phyloP scores from a whole-genome alignment of 192 early-diverging fungal genomes.

The Thamnidium elegans region DNA sequence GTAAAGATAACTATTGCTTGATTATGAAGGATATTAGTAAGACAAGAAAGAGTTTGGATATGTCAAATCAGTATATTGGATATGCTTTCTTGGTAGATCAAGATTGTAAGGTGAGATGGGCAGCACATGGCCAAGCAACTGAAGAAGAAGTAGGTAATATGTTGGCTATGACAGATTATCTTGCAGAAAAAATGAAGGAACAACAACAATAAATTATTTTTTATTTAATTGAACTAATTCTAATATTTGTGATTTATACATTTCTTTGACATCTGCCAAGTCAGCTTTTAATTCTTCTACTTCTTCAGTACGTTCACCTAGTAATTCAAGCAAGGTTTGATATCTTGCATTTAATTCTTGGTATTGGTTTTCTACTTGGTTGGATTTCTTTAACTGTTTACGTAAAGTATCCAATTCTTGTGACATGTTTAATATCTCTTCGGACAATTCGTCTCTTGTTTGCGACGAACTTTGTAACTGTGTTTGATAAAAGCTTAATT shows the following conservation, averaged over 20 bases:
- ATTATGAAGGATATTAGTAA: conserved; percentile 49
- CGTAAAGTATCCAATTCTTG: conserved; percentile 58
- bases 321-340: conserved; percentile 73
- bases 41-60: conserved; percentile 42
- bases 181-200: conserved; percentile 20
- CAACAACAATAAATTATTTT: conserved; percentile 17
- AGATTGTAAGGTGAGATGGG: conserved; percentile 58
- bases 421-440: conserved; percentile 69
- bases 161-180: conserved; percentile 36
- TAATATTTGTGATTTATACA: conserved; percentile 63
- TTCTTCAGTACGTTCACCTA: conserved; percentile 88
- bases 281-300: conserved; percentile 78
- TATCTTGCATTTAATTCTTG: conserved; percentile 61
- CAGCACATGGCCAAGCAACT: conserved; percentile 49
- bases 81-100: conserved; percentile 54
- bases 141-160: conserved; percentile 40
- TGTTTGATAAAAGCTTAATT: conserved; percentile 58
- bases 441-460: conserved; percentile 67
- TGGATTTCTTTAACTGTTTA: conserved; percentile 15
- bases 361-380: conserved; percentile 48
- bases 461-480: conserved; percentile 62
- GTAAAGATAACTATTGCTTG: conserved; percentile 47
- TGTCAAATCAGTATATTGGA: conserved; percentile 55
- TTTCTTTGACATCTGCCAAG: conserved; percentile 77
- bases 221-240: conserved; percentile 42